These are phyloP conservation scores for Geotrichum carabidarum DNA, from an alignment of 1,139 yeast species.

Conservation along the genomic window DNA sequence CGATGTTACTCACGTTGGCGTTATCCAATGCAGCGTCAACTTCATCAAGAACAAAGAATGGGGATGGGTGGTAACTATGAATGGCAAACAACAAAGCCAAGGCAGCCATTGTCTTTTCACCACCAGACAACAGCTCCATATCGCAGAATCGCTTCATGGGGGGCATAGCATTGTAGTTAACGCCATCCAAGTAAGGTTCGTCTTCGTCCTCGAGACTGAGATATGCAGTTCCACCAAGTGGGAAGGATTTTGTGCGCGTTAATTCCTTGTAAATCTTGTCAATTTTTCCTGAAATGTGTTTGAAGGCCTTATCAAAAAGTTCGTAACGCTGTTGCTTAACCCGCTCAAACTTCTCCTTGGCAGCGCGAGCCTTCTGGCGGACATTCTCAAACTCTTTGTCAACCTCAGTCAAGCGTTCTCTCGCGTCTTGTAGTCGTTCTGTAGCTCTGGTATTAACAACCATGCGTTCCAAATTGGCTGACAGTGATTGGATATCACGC, in stretches of 20 bases:
- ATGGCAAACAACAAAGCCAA: conserved; percentile 85
- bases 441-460: conserved; percentile 79
- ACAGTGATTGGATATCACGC: conserved; percentile 48
- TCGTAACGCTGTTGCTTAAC: conserved; percentile 58
- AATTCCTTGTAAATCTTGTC: conserved; percentile 83
- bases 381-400: conserved; percentile 63
- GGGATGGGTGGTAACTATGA: conserved; percentile 88
- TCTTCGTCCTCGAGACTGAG: conserved; percentile 83
- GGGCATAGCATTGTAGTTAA: conserved; percentile 92
- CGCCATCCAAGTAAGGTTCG: conserved; percentile 73
- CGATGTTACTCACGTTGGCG: conserved; percentile 78
- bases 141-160: conserved; percentile 92
- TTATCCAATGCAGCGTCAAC: conserved; percentile 96
- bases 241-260: conserved; percentile 59
- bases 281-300: conserved; percentile 65
- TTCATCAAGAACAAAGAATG: conserved; percentile 92
- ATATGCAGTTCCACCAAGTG: conserved; percentile 82
- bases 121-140: conserved; percentile 91
- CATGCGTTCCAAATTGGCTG: conserved; percentile 54
- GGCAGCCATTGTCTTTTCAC: conserved; percentile 96
- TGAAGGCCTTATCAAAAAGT: conserved; percentile 65
- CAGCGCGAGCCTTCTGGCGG: conserved; percentile 55
- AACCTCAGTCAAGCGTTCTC: conserved; percentile 52
- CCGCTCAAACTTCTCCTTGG: conserved; percentile 54
- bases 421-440: conserved; percentile 69